These are phyloP conservation scores for Scheffersomyces ergatensis DNA, from an alignment of 805 yeast genomes.

Conservation along the genomic window DNA sequence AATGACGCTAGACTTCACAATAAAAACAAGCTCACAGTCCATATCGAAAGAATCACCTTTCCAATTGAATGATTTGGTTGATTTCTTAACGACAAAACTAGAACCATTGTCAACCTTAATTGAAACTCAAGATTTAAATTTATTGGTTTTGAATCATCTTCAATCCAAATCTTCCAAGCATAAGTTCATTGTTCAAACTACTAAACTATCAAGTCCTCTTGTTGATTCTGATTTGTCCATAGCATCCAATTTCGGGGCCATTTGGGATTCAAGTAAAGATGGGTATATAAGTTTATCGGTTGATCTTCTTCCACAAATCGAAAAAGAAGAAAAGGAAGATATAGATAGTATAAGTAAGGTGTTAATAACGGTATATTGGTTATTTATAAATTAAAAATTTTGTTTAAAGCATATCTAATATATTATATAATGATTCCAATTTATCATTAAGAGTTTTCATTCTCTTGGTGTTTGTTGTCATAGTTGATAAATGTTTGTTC, in stretches of 20 bases:
- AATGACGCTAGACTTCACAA: neutral
- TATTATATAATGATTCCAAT: conserved; percentile 15
- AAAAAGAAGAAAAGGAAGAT: conserved; percentile 1
- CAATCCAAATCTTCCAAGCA: conserved; percentile 49
- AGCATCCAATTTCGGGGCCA: conserved; percentile 45
- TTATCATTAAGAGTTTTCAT: conserved; percentile 13
- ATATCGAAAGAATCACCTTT: conserved; percentile 19
- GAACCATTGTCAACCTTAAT: neutral
- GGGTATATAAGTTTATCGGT: conserved; percentile 44
- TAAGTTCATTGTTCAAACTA: conserved; percentile 52
- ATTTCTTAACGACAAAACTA: conserved; percentile 7
- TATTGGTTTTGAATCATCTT: conserved; percentile 30
- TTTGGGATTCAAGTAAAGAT: conserved; percentile 58
- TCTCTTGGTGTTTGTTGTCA: conserved; percentile 10
- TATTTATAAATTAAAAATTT: conserved; percentile 8
- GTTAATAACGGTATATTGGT: conserved; percentile 17
- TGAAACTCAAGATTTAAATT: conserved; percentile 23
- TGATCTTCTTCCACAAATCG: conserved; percentile 1
- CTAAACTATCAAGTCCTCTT: conserved; percentile 24
- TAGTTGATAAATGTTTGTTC: conserved; percentile 11
- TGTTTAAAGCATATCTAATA: conserved; percentile 9
- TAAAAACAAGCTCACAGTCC: neutral
- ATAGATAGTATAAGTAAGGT: conserved; percentile 3
- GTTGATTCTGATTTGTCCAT: conserved; percentile 20
- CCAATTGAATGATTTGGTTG: conserved; percentile 11